phyloP scores from a whole-genome alignment of 2,329 filamentous ascomycete genomes.

The Sordariomycetes sp. region DNA sequence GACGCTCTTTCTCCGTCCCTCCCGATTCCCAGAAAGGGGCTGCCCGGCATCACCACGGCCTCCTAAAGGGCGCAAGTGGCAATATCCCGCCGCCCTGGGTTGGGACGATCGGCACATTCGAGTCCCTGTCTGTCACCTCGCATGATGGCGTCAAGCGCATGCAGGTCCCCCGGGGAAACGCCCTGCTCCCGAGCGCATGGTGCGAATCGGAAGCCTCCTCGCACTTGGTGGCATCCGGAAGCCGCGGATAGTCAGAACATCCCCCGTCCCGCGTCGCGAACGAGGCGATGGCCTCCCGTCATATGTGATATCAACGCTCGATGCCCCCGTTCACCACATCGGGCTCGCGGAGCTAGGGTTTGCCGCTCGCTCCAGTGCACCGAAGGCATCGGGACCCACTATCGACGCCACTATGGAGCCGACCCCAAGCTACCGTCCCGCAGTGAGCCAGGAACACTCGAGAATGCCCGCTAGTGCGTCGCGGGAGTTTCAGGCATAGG shows the following conservation, averaged over 20 bases:
- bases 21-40: no score
- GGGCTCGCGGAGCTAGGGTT: neutral
- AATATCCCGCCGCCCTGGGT: neutral
- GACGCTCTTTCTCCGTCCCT: no score
- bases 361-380: neutral
- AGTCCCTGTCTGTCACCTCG: neutral
- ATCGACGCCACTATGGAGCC: neutral
- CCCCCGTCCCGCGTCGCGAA: neutral
- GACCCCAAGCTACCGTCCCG: neutral
- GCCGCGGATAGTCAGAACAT: neutral
- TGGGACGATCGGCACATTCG: neutral
- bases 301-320: neutral
- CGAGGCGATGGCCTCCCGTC: neutral
- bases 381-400: neutral
- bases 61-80: neutral
- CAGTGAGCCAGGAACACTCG: neutral
- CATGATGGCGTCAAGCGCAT: neutral
- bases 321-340: neutral
- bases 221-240: neutral
- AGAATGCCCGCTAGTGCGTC: neutral
- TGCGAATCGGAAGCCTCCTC: neutral
- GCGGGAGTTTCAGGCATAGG: neutral
- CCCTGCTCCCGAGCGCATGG: neutral
- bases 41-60: neutral
- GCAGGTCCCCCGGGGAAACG: neutral